A percentile compares a stretch with the other conserved stretches of the same genome.
Evolutionary conservation across 2,329 filamentous ascomycete genomes (phyloP).

Genomic region (Aspergillus proliferans): DNA sequence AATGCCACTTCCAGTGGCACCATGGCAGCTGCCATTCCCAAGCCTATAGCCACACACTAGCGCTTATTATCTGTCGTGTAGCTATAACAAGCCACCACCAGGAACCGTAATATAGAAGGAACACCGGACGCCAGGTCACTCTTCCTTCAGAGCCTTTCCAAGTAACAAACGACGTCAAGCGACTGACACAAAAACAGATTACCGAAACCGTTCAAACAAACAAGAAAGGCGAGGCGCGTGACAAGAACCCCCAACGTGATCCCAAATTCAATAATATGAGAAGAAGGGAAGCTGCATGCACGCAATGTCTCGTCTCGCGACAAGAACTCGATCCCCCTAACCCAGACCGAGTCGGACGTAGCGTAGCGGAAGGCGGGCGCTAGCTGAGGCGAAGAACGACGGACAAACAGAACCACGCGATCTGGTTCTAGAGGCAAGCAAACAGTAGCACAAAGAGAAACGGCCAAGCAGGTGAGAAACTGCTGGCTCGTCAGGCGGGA

Average conservation of each 20-base stretch:
- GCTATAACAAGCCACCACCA: no score
- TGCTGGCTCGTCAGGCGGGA: slow-evolving; percentile 6
- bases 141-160: no score
- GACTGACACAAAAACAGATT: no score
- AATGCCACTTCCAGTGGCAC: slow-evolving; percentile 49
- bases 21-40: slow-evolving; percentile 38
- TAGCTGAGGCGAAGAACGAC: slow-evolving; percentile 15
- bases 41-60: slow-evolving; percentile 26
- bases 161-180: no score
- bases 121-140: no score
- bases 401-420: slow-evolving; percentile 5
- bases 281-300: no score
- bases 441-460: slow-evolving; percentile 1
- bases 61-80: slow-evolving; percentile 55
- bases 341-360: slow-evolving; percentile 14
- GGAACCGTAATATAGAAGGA: no score
- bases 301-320: not conserved
- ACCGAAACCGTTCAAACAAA: no score
- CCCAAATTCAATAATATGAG: not conserved
- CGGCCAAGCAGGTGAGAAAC: slow-evolving; percentile 9
- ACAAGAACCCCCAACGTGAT: no score
- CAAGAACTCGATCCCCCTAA: not conserved
- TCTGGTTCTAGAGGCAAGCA: not conserved
- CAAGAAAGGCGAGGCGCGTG: no score
- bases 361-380: slow-evolving; percentile 12